A percentile compares a stretch with the other conserved stretches of the same genome.
Evolutionary conservation across 2,329 filamentous ascomycete genomes (phyloP).

Genomic region (Furcasterigmium furcatum): DNA sequence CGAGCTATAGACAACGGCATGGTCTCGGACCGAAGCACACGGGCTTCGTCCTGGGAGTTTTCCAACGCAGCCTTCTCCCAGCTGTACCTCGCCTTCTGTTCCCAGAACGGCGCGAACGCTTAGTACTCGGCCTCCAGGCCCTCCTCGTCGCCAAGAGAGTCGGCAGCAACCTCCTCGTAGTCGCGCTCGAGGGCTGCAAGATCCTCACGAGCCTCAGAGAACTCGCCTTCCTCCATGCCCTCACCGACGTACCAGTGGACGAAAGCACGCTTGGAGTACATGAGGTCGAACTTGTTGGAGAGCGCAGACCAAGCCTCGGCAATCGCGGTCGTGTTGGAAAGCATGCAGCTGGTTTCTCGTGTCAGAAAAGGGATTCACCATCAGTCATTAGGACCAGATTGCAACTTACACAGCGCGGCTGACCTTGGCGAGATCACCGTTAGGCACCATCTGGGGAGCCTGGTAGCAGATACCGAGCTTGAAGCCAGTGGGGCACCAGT

Average conservation of each 20-base stretch:
- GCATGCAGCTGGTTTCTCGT: constrained; percentile 71
- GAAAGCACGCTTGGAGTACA: constrained; percentile 99
- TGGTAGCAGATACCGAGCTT: constrained; percentile 99
- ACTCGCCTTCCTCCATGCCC: constrained; percentile 99
- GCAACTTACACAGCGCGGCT: constrained; percentile 89
- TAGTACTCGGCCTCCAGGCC: constrained; percentile 91
- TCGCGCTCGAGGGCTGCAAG: constrained; percentile 96
- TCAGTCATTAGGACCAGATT: not conserved
- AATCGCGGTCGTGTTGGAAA: constrained; percentile 98
- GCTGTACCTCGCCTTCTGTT: too few relatives aligned
- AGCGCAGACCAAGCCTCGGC: constrained; percentile 97
- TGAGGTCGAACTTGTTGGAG: constrained; percentile 98
- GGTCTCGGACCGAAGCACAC: too few relatives aligned
- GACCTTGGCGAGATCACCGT: constrained; percentile 96
- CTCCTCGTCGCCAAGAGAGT: constrained; percentile 86
- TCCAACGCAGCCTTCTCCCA: too few relatives aligned
- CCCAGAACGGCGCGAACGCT: constrained; percentile 9
- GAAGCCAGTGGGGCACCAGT: constrained; percentile 99
- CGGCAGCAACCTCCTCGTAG: constrained; percentile 97
- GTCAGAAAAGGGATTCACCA: not conserved
- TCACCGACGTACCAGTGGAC: constrained; percentile 99
- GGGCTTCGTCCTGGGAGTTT: too few relatives aligned
- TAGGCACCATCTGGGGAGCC: constrained; percentile 91
- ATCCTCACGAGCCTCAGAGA: constrained; percentile 98
- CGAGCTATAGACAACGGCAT: too few relatives aligned